Conservation (phyloP, 768 basidiomycete species). For the Leucosporidium creatinivorum region DNA sequence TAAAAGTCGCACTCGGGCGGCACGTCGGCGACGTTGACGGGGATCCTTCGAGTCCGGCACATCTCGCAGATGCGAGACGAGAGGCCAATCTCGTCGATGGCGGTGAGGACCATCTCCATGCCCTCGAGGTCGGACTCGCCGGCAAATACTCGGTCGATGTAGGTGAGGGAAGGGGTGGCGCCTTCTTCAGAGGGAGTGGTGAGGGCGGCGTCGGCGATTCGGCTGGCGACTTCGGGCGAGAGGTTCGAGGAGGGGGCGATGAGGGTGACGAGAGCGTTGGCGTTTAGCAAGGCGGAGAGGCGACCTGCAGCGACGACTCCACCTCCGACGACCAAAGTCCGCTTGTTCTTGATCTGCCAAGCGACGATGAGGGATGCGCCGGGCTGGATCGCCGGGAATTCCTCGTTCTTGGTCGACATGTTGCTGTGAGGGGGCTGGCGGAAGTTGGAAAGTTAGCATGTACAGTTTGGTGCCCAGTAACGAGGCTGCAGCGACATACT, state of each 20-base stretch:
- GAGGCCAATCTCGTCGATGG: constrained; percentile 55
- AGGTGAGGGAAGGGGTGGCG: constrained; percentile 42
- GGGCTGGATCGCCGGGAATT: constrained; percentile 16
- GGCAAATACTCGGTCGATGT: constrained; percentile 60
- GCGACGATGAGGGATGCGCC: constrained; percentile 62
- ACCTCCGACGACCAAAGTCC: constrained; percentile 85
- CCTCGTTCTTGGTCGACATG: neutral
- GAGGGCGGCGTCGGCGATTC: constrained; percentile 1
- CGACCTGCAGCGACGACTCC: constrained; percentile 86
- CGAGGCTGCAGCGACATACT: too few species aligned
- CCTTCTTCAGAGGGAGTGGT: neutral
- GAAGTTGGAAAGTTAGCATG: neutral
- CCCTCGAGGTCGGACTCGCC: constrained; percentile 59
- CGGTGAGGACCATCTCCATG: constrained; percentile 47
- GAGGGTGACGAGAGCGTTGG: constrained; percentile 55
- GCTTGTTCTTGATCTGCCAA: constrained; percentile 79
- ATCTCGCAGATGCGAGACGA: constrained; percentile 65
- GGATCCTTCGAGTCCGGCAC: constrained; percentile 62
- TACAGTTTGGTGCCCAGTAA: too few species aligned
- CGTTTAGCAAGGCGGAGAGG: constrained; percentile 78
- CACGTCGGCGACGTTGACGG: constrained; percentile 94
- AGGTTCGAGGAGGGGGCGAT: constrained; percentile 65
- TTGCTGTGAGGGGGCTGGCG: neutral
- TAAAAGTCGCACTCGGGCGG: constrained; percentile 96
- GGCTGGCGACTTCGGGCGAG: constrained; percentile 45